Evolutionary conservation across 768 basidiomycete genomes (phyloP), one percentile per base, ranked within the genome.

Genomic region (Tephrocybe sp.): DNA sequence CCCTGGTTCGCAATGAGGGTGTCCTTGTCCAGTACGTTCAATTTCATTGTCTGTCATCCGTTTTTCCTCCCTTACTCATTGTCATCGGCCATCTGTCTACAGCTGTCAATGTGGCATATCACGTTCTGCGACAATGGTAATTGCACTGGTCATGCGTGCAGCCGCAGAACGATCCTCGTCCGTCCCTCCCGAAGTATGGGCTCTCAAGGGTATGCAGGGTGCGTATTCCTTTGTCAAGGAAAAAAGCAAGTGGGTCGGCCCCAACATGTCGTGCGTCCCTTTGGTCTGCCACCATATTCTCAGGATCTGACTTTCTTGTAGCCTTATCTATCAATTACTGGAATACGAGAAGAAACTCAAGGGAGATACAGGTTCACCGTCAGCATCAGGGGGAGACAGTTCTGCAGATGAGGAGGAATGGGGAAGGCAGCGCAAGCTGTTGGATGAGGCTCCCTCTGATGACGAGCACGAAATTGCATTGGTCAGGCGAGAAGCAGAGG

Each of bases 91-190:
- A 58, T 52, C 57, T 50, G 44, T 54, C 5, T 34, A 4, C 56
- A 93, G 91, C 64, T 95, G 93, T 66, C 93, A 95, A 70, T 93
- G 92, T 67, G 93, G 93, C 57, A 87, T 95, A 27, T 94, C 92
- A 18, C 80, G 93, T 55, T 92, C 89, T 8, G 93, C 93, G 15
- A 94, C 93, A 1, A 70, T 94, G 63, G 81, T 88, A 42, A 94
- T 95, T 53, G 93, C 92, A 30, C 78, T 94, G 49, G 90, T 94
- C 55, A 95, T 95, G 92, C 83, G 91, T 44, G 89, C 91, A n/a
- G 90, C 92, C 23, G 83, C 85, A 40, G 74, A 80, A 38, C 76
- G 75, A 53, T 80, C 80, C 11, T 72, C 85, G 12, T 72, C 71
- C 34, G 88, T 88, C 19, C 83, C 87, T 12, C 76, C 86, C 33